Percentiles rank a stretch among this genome's conserved stretches.
Conservation (phyloP, 108 stramenopile genomes). For the Nitzschia putrida region DNA sequence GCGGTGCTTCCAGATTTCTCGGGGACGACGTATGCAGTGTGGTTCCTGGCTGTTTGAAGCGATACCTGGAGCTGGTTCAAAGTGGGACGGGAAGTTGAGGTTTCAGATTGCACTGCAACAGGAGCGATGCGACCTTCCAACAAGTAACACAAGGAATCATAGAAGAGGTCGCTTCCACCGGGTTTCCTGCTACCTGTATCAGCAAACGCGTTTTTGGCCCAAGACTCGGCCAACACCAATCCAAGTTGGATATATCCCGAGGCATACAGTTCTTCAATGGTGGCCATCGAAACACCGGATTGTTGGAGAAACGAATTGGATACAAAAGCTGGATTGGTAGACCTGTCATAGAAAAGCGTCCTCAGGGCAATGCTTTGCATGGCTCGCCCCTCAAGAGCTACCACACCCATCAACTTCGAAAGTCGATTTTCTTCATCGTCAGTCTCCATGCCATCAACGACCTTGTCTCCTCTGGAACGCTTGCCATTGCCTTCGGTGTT, state of each 20-base stretch:
- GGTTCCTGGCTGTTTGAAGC: conserved; percentile 5
- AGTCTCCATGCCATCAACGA: conserved; percentile 1
- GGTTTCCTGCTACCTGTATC: conserved; percentile 39
- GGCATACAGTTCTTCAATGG: conserved; percentile 60
- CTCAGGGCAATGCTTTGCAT: conserved; percentile 54
- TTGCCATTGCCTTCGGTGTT: conserved; percentile 2
- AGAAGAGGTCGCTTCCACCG: conserved; percentile 58
- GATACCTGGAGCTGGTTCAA: conserved; percentile 32
- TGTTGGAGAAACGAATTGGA: conserved; percentile 25
- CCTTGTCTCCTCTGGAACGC: conserved; percentile 5
- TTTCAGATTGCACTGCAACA: conserved; percentile 26
- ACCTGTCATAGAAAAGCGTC: conserved; percentile 54
- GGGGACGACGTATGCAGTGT: conserved; percentile 22
- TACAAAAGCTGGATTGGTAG: conserved; percentile 18
- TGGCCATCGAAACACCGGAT: conserved; percentile 12
- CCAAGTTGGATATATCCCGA: conserved; percentile 71
- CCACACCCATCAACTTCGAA: conserved; percentile 46
- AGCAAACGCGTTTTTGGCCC: conserved; percentile 21
- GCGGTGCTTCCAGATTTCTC: conserved; percentile 2
- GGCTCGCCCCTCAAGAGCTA: conserved; percentile 57
- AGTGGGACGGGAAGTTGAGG: conserved; percentile 30
- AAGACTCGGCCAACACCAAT: conserved; percentile 52
- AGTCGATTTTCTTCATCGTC: conserved; percentile 33
- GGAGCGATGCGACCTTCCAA: conserved; percentile 63
- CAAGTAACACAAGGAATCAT: conserved; percentile 57